phyloP scores from a whole-genome alignment of 331 rosid species.

The Acacia concinna region DNA sequence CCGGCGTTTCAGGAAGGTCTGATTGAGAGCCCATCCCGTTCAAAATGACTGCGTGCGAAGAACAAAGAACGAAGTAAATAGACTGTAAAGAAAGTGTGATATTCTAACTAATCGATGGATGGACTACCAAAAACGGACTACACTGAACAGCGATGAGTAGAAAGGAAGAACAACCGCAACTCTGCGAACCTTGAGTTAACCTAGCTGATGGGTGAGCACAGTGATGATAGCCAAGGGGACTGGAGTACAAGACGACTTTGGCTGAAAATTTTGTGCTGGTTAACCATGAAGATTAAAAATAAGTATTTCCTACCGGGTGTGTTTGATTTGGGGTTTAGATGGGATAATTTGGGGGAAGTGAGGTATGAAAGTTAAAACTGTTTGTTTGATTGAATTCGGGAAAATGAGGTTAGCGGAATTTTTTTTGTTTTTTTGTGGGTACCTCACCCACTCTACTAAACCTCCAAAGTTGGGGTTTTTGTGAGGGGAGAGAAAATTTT shows the following conservation, averaged over 20 bases:
- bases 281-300: too few relatives aligned
- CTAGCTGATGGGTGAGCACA: not conserved
- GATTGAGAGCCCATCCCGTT: conserved; percentile 45
- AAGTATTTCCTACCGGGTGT: too few relatives aligned
- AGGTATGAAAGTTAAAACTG: too few relatives aligned
- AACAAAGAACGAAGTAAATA: not conserved
- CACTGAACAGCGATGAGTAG: not conserved
- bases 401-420: too few relatives aligned
- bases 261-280: not conserved
- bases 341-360: too few relatives aligned
- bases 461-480: too few relatives aligned
- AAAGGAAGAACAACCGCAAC: not conserved
- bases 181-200: not conserved
- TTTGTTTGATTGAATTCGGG: too few relatives aligned
- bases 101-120: not conserved
- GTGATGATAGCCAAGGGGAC: not conserved
- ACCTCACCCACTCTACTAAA: too few relatives aligned
- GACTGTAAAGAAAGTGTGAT: not conserved
- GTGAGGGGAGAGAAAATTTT: too few relatives aligned
- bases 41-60: not conserved
- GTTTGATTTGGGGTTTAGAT: too few relatives aligned
- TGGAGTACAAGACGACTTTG: too few relatives aligned
- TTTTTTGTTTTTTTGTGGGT: too few relatives aligned
- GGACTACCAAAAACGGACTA: not conserved
- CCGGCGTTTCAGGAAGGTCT: conserved; percentile 33